Evolutionary conservation across 805 yeast species (phyloP).

Genomic region (Pichia gijzeniarum): DNA sequence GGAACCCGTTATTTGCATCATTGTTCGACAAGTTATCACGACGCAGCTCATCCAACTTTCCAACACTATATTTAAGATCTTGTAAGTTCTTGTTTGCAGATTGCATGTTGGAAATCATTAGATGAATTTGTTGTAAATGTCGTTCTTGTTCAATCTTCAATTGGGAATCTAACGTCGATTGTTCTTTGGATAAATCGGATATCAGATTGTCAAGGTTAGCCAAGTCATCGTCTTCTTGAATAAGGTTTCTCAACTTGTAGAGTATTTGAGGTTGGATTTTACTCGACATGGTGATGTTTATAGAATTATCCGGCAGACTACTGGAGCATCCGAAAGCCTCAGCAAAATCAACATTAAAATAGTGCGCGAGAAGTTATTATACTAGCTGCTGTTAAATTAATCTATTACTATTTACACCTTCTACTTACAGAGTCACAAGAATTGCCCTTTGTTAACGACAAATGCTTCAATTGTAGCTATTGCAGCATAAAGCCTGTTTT

Average conservation of each 20-base stretch:
- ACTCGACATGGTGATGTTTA: background rate
- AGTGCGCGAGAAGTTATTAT: no score
- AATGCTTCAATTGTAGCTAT: constrained; percentile 89
- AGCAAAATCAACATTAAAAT: no score
- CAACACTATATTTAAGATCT: constrained; percentile 36
- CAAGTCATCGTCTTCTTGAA: constrained; percentile 38
- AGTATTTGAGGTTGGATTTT: constrained; percentile 5
- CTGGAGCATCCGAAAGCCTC: no score
- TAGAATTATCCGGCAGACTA: no score
- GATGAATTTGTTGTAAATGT: constrained; percentile 25
- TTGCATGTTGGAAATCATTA: constrained; percentile 22
- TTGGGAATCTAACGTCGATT: constrained; percentile 68
- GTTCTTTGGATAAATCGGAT: constrained; percentile 59
- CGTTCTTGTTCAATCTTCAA: constrained; percentile 61
- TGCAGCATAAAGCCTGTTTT: constrained; percentile 93
- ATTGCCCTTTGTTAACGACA: constrained; percentile 76
- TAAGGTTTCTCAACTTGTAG: constrained; percentile 20
- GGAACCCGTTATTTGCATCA: constrained; percentile 54
- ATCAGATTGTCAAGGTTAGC: constrained; percentile 46
- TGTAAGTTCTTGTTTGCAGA: constrained; percentile 39
- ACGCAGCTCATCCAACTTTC: constrained; percentile 30
- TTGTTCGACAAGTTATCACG: constrained; percentile 39
- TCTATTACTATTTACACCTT: no score
- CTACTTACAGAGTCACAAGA: constrained; percentile 9
- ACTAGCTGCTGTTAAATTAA: no score